Base-by-base conservation (phyloP, 177 flowering plant genomes). In the Vitis hybrid region DNA sequence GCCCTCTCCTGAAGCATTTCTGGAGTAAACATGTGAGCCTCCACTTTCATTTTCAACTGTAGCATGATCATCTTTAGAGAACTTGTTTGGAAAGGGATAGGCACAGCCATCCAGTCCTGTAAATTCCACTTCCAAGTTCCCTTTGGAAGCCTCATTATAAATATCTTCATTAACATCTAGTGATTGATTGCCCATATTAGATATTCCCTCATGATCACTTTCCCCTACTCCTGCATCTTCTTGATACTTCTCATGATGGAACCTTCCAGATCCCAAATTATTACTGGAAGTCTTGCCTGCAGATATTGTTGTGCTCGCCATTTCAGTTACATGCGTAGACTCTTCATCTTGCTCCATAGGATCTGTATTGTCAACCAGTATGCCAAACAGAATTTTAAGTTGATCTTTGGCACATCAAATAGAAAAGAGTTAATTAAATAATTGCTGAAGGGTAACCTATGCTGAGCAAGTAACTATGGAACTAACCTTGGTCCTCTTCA, bases 321-420 rank as follows among this genome's bases (percentile, higher is more conserved):
- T 64, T 64, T 50, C 19, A 50, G 67, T 10, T 50, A 11, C 20
- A 20, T 50, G 55, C 18, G 9, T 9, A 51, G 45, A 72, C 16
- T 50, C 48, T 61, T 67, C 70, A 15, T 61, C 66, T 5, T 7
- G 22, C 10, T 50, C 29, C 16, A 29, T 16, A 16, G 68, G 19
- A 52, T 29, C 11, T 34, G 48, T n/a, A 19, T 19, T 45, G 22
- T 50, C 52, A 48, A 19, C 29, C 61, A 70, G 29, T 60, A 56
- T 66, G 45, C 31, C 59, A 65, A 53, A 66, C 34, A 59, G 61
- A n/a, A 60, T 7, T 45, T 55, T 14, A 2, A 66, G 55, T 20
- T 66, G 56, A 72, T 72, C 68, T 34, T 66, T 70, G 59, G 65
- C 61, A 61, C 3, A 64, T 19, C 34, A 50, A 64, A 50, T 50